Conservation (phyloP, 225 moss, liverwort and hornwort species). For the Bryoerythrophyllum caledonicum region DNA sequence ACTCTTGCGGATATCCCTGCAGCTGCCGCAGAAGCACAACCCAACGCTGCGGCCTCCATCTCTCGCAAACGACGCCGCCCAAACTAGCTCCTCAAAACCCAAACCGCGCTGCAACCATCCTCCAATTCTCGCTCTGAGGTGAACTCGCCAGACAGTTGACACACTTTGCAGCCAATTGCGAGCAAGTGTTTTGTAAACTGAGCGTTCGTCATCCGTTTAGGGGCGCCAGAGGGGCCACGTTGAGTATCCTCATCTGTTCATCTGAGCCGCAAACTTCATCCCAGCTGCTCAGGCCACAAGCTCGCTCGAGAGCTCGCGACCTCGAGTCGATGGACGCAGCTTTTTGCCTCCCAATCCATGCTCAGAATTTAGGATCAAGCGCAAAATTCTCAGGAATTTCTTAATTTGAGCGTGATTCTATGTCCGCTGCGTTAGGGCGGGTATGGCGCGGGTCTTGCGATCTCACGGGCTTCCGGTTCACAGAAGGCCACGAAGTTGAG, state of each 20-base stretch:
- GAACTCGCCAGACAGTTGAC: background rate
- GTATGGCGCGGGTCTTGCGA: conserved; percentile 22
- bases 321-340: no score
- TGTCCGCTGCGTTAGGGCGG: conserved; percentile 16
- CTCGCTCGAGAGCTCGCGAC: background rate
- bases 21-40: background rate
- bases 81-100: conserved; percentile 5
- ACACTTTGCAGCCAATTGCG: conserved; percentile 6
- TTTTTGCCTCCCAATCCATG: background rate
- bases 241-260: conserved; percentile 30
- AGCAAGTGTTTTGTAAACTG: background rate
- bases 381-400: background rate
- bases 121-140: background rate
- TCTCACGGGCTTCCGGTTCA: conserved; percentile 14
- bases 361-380: background rate
- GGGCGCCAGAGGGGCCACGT: conserved; percentile 32
- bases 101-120: conserved; percentile 7
- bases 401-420: background rate
- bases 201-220: background rate
- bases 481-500: conserved; percentile 28
- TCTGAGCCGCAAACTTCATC: conserved; percentile 16
- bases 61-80: background rate
- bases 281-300: conserved; percentile 1
- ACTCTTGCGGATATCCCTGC: background rate
- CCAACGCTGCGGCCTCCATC: conserved; percentile 36